phyloP scores from a whole-genome alignment of 2,329 filamentous ascomycete genomes.

The Fusarium brachygibbosum region DNA sequence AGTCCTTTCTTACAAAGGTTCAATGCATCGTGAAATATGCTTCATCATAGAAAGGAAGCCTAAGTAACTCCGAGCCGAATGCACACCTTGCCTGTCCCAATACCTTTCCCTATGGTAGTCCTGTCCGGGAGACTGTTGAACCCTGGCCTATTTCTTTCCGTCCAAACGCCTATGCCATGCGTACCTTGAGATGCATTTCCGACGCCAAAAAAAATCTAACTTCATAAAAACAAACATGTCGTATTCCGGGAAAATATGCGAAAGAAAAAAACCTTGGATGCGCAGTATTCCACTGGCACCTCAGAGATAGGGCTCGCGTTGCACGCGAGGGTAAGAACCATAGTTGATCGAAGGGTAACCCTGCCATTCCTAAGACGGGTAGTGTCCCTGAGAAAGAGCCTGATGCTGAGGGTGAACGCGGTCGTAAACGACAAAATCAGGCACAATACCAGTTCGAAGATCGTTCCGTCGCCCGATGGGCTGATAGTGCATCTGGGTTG shows the following conservation, averaged over 20 bases:
- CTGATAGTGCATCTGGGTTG: constrained; percentile 86
- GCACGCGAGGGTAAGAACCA: not conserved
- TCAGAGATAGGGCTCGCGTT: constrained; percentile 11
- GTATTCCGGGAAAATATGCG: constrained; percentile 30
- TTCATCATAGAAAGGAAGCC: constrained; percentile 20
- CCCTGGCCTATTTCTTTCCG: constrained; percentile 37
- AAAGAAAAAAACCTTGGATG: constrained; percentile 3
- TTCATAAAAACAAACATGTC: constrained; percentile 35
- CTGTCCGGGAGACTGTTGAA: constrained; percentile 27
- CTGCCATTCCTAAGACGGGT: constrained; percentile 54
- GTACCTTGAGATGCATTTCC: constrained; percentile 46
- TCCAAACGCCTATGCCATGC: constrained; percentile 52
- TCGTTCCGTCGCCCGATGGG: constrained; percentile 78
- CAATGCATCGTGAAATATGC: constrained; percentile 22
- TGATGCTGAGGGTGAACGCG: constrained; percentile 52
- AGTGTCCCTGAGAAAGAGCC: constrained; percentile 51
- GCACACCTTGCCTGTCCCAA: constrained; percentile 27
- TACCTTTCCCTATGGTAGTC: constrained; percentile 28
- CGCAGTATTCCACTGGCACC: constrained; percentile 8
- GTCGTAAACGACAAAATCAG: constrained; percentile 66
- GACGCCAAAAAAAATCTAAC: constrained; percentile 37
- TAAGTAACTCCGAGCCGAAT: constrained; percentile 39
- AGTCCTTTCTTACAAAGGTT: constrained; percentile 8
- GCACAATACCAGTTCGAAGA: constrained; percentile 77
- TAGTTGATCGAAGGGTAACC: constrained; percentile 21